Percentiles rank a stretch among this genome's conserved stretches.
phyloP scores from a whole-genome alignment of 192 early-diverging fungal species.

The Umbelopsis ramanniana region DNA sequence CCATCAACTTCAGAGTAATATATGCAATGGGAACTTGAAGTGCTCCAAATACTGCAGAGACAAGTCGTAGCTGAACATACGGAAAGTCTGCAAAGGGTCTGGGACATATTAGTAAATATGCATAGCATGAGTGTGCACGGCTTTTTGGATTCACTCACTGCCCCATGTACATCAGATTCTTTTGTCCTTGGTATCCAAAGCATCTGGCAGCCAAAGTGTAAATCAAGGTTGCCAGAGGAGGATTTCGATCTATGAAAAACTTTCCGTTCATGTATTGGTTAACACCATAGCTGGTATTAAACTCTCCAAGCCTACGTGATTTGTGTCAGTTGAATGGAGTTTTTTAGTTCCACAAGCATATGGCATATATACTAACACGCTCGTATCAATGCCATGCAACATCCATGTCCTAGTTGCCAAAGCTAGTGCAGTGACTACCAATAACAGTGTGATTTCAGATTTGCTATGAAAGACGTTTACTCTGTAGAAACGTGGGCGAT shows the following conservation, averaged over 20 bases:
- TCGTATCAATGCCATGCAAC: neutral
- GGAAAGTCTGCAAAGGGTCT: conserved; percentile 50
- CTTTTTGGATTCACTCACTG: conserved; percentile 28
- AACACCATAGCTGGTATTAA: conserved; percentile 22
- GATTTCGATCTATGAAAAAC: conserved; percentile 34
- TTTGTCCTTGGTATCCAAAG: conserved; percentile 31
- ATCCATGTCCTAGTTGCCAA: conserved; percentile 16
- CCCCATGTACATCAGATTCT: conserved; percentile 28
- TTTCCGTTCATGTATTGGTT: conserved; percentile 35
- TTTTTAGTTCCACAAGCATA: neutral
- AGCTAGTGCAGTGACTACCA: neutral
- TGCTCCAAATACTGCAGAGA: conserved; percentile 78
- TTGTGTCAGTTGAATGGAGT: neutral
- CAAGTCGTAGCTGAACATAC: conserved; percentile 78
- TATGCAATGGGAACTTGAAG: conserved; percentile 80
- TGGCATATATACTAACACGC: conserved; percentile 13
- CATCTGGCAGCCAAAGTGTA: conserved; percentile 15
- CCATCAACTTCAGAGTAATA: conserved; percentile 78
- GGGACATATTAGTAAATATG: neutral
- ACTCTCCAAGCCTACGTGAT: conserved; percentile 12
- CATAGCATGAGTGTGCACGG: neutral
- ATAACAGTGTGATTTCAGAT: neutral
- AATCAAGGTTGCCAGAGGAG: conserved; percentile 31
- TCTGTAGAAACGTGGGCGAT: neutral
- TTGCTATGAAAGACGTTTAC: neutral